A percentile compares a stretch with the other conserved stretches of the same genome.
These are phyloP conservation scores for Beauveria sp. DNA, from an alignment of 2,329 filamentous ascomycete species.

Conservation along the genomic window DNA sequence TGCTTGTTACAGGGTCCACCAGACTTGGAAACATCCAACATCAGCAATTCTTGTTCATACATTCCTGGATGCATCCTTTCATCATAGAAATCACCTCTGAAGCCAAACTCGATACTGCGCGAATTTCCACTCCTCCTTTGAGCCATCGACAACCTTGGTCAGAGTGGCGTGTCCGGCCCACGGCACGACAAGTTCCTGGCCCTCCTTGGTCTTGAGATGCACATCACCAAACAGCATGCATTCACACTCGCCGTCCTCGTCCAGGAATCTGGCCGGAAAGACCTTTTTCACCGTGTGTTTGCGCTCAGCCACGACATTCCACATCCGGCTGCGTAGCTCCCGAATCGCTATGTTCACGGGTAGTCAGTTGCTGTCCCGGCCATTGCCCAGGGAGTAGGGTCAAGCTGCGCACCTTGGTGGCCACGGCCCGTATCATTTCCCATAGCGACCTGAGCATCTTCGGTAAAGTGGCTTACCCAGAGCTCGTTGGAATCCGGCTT, in stretches of 20 bases:
- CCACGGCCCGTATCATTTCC: conserved; percentile 32
- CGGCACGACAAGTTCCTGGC: conserved; percentile 18
- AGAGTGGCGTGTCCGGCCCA: conserved; percentile 27
- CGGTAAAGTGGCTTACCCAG: conserved; percentile 35
- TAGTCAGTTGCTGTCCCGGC: neutral
- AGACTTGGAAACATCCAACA: no score
- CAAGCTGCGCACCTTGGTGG: conserved; percentile 22
- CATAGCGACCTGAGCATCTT: conserved; percentile 35
- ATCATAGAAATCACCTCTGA: conserved; percentile 14
- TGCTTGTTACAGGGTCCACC: no score
- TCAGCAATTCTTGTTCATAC: no score
- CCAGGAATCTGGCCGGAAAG: conserved; percentile 32
- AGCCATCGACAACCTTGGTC: conserved; percentile 17
- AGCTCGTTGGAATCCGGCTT: conserved; percentile 31
- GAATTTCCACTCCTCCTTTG: conserved; percentile 26
- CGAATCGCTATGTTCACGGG: conserved; percentile 28
- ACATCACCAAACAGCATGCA: conserved; percentile 27
- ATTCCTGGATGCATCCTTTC: no score
- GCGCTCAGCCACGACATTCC: conserved; percentile 31
- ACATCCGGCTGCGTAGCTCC: conserved; percentile 34
- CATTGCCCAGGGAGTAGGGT: neutral
- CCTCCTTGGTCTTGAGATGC: conserved; percentile 21
- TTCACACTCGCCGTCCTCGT: conserved; percentile 22
- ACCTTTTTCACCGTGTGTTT: conserved; percentile 35
- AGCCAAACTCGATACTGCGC: conserved; percentile 26